These are phyloP conservation scores for Crotalaria pallida DNA, from an alignment of 306 rosid genomes.

Conservation along the genomic window DNA sequence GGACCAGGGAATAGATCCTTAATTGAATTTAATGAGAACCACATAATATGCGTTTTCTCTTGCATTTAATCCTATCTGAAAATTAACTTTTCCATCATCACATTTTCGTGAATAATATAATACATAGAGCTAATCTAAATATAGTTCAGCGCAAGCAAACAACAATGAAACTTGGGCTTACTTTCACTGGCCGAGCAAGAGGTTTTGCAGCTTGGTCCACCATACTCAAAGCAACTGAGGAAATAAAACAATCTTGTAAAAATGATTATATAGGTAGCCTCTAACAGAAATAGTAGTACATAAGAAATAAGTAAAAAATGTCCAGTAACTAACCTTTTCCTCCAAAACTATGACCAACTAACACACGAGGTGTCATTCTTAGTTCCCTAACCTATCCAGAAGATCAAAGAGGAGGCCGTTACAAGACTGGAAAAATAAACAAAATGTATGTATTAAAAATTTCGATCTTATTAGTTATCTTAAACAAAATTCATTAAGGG, in stretches of 20 bases:
- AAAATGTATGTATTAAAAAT: background rate
- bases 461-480: background rate
- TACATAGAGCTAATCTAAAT: background rate
- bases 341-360: slow-evolving; percentile 97
- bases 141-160: background rate
- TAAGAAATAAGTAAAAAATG: background rate
- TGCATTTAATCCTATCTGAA: background rate
- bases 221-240: slow-evolving; percentile 91
- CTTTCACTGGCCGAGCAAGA: slow-evolving; percentile 90
- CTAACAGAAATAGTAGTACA: background rate
- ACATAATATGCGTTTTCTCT: background rate
- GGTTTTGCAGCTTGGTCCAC: slow-evolving; percentile 98
- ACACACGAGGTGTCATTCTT: slow-evolving; percentile 77
- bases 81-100: background rate
- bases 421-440: background rate
- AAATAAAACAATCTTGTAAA: slow-evolving; percentile 24
- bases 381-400: slow-evolving; percentile 59
- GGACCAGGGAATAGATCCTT: background rate
- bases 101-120: background rate
- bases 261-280: slow-evolving; percentile 9
- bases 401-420: slow-evolving; percentile 23
- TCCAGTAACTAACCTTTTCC: slow-evolving; percentile 69
- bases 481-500: background rate
- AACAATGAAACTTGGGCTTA: slow-evolving; percentile 33
- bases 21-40: background rate